Base-by-base conservation (phyloP, 495 filamentous ascomycete species). In the Physcia stellaris region DNA sequence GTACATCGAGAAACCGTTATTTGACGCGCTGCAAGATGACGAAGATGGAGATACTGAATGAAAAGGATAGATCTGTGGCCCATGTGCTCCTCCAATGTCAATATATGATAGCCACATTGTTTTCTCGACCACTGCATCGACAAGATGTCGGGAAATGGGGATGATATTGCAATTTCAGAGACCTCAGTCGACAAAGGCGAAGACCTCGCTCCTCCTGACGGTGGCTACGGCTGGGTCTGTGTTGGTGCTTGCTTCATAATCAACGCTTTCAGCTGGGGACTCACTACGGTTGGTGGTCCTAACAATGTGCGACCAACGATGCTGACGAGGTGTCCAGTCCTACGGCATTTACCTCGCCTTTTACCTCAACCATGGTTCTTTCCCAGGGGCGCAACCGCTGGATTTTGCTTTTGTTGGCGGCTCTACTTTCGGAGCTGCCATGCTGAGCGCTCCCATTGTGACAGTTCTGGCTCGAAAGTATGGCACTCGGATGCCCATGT, bases 151-250 rank as follows among this genome's bases (percentile, higher is more conserved):
- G n/a, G n/a, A n/a, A n/a, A n/a, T n/a, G n/a, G n/a, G n/a, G n/a
- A n/a, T n/a, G n/a, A n/a, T n/a, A n/a, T n/a, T n/a, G n/a, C n/a
- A n/a, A n/a, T n/a, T n/a, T n/a, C n/a, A n/a, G n/a, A n/a, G n/a
- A n/a, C n/a, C n/a, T n/a, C n/a, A n/a, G n/a, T n/a, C n/a, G n/a
- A n/a, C n/a, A n/a, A n/a, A n/a, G n/a, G n/a, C n/a, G n/a, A n/a
- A n/a, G n/a, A n/a, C n/a, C n/a, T n/a, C n/a, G n/a, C n/a, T n/a
- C n/a, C n/a, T n/a, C n/a, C n/a, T n/a, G n/a, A n/a, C n/a, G n/a
- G n/a, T n/a, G 67, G 70, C 0, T 73, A 73, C 48, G 67, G 70
- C 30, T 73, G 68, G 70, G 56, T 73, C 12, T 67, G 64, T 30
- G 63, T 73, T 11, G 54, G 53, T 4, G 62, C 59, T 26, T 61